Evolutionary conservation across 768 basidiomycete species (phyloP).

Genomic region (Trametes sanguinea): DNA sequence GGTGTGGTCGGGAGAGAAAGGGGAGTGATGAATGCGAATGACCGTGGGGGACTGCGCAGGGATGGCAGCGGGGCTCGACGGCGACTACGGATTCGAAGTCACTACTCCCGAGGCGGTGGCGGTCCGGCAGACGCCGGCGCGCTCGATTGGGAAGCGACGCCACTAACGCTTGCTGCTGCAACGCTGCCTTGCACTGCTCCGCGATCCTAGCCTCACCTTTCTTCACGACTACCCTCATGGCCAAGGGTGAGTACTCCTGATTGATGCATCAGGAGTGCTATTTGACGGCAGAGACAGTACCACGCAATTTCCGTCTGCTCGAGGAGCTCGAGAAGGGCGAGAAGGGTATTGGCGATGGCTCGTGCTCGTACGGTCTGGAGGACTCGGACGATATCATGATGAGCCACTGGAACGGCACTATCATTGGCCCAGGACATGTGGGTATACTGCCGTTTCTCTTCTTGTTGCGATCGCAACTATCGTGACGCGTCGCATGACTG

Average conservation of each 20-base stretch:
- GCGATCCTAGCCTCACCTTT: slow-evolving; percentile 3
- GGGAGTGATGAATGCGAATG: slow-evolving; percentile 4
- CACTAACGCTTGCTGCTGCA: slow-evolving; percentile 9
- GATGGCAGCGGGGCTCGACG: slow-evolving; percentile 1
- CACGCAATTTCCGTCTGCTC: slow-evolving; percentile 93
- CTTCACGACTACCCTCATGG: slow-evolving; percentile 29
- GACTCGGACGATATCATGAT: slow-evolving; percentile 96
- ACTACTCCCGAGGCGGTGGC: slow-evolving; percentile 16
- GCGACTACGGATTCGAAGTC: slow-evolving; percentile 5
- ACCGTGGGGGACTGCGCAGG: slow-evolving; percentile 21
- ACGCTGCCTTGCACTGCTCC: neutral
- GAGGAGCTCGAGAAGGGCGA: slow-evolving; percentile 99
- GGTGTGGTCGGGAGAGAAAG: slow-evolving; percentile 7
- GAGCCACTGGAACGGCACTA: slow-evolving; percentile 98
- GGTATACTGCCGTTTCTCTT: slow-evolving; percentile 30
- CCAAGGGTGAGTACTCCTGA: slow-evolving; percentile 25
- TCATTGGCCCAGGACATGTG: slow-evolving; percentile 98
- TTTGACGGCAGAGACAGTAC: slow-evolving; percentile 55
- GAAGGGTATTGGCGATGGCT: slow-evolving; percentile 98
- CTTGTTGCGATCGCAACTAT: slow-evolving; percentile 15
- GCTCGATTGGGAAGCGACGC: slow-evolving; percentile 19
- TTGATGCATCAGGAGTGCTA: neutral
- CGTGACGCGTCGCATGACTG: slow-evolving; percentile 16
- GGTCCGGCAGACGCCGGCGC: slow-evolving; percentile 18
- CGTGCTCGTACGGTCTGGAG: slow-evolving; percentile 95